phyloP scores from a whole-genome alignment of 1,284 basidiomycete genomes.

The Microbotryomycetes sp. region DNA sequence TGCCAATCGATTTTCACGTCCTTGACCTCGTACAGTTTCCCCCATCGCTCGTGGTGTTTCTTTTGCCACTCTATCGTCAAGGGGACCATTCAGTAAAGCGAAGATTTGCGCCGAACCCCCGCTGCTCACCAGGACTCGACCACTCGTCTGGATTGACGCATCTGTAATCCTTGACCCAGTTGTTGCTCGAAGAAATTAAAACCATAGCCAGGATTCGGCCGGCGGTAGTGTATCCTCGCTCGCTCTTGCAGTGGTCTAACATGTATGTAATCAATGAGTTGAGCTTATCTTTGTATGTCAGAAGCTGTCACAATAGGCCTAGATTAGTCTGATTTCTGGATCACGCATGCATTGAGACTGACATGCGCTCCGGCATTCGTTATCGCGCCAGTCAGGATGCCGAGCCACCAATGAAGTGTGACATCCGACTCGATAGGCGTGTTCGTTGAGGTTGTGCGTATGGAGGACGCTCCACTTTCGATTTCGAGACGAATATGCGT shows the following conservation, averaged over 20 bases:
- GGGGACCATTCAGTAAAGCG: background rate
- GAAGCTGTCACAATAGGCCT: constrained; percentile 48
- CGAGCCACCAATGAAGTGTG: constrained; percentile 85
- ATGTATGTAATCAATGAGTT: constrained; percentile 62
- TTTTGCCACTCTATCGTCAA: constrained; percentile 23
- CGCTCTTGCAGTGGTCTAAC: constrained; percentile 72
- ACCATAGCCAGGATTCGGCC: constrained; percentile 72
- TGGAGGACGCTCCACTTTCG: constrained; percentile 83
- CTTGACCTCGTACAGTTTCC: constrained; percentile 60
- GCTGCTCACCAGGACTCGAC: constrained; percentile 57
- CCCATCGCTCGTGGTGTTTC: constrained; percentile 49
- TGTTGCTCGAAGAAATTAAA: constrained; percentile 64
- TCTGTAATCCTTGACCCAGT: constrained; percentile 73
- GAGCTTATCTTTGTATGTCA: constrained; percentile 62
- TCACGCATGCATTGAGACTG: too few relatives aligned
- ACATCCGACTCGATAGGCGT: constrained; percentile 81
- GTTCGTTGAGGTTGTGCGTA: constrained; percentile 77
- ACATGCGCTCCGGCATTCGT: constrained; percentile 62
- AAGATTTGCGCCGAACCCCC: background rate
- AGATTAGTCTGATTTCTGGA: too few relatives aligned
- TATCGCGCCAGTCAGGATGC: constrained; percentile 68
- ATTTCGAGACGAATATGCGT: constrained; percentile 79
- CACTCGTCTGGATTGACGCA: constrained; percentile 81
- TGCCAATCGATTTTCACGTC: constrained; percentile 88
- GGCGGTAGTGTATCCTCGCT: constrained; percentile 79